Base-by-base conservation (phyloP, 2,329 filamentous ascomycete genomes). In the Aspergillus sp. region DNA sequence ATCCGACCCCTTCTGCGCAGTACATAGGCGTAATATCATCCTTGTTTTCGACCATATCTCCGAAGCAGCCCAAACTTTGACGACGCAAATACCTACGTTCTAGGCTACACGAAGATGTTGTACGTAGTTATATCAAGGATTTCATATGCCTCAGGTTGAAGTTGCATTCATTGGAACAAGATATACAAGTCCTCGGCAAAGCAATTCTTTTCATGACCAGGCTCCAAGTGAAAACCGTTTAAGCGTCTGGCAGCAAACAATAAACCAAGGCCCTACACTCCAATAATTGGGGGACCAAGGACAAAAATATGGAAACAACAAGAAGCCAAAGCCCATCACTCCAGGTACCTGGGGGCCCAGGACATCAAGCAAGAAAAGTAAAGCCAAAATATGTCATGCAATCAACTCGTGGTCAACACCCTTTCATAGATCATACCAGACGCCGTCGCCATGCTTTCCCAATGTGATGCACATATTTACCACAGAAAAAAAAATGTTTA, bases 361-460 rank as follows among this genome's bases (percentile, higher is more conserved):
- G 46, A 49, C 41, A 50, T 23, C 32, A 31, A 29, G 31, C n/a
- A 31, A 47, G 29, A 43, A 47, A 47, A 55, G 42, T 43, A 48
- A 50, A 46, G 47, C 32, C 25, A 42, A 42, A 45, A 52, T 42
- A 50, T 56, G 44, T 56, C 59, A 60, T 60, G 58, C 56, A 57
- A 53, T 52, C 54, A 57, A 60, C 57, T 53, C 55, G 49, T 61
- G 53, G 42, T 51, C 40, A 54, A 50, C 50, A 56, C 53, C 49
- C 55, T 53, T 53, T 54, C 49, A 42, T 53, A 48, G 50, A 55
- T 58, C 51, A 57, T 58, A 60, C 62, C 59, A 51, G 56, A 63
- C 62, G 59, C 62, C 62, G 57, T 61, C 60, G 62, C 59, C 58
- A 64, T 64, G 62, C 62, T 63, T 59, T 54, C 61, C 58, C 56